Evolutionary conservation across 352 stramenopile genomes (phyloP).

Genomic region (Pythium sp.): DNA sequence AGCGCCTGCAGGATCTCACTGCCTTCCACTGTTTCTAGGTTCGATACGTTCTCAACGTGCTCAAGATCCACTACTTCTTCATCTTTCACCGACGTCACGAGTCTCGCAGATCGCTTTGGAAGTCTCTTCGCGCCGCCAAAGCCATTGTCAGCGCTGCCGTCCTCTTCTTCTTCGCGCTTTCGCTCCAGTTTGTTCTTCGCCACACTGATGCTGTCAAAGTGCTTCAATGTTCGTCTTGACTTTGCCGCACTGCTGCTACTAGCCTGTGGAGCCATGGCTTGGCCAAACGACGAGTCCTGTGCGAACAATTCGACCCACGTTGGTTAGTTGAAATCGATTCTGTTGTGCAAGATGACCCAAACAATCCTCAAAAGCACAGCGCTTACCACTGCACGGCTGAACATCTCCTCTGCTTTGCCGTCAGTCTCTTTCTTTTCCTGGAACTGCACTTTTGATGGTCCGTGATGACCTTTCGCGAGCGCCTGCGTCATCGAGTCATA

Average conservation of each 20-base stretch:
- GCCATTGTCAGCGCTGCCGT: conserved; percentile 7
- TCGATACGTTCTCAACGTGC: conserved; percentile 28
- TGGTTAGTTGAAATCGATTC: not conserved
- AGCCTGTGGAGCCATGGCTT: not conserved
- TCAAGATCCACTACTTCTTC: conserved; percentile 50
- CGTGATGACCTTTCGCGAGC: not conserved
- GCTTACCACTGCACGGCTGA: conserved; percentile 14
- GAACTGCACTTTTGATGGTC: not conserved
- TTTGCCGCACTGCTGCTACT: not conserved
- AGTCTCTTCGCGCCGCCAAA: conserved; percentile 1
- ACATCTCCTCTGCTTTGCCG: conserved; percentile 13
- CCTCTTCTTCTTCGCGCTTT: conserved; percentile 14
- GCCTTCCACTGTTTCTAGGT: conserved; percentile 64
- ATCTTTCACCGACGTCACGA: conserved; percentile 18
- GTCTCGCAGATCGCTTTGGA: conserved; percentile 10
- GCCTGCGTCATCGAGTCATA: conserved; percentile 13
- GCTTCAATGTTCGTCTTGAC: conserved; percentile 8
- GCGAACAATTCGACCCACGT: not conserved
- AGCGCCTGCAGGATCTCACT: conserved; percentile 55
- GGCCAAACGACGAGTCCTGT: conserved; percentile 10
- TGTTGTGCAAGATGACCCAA: not conserved
- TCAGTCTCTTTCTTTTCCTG: not conserved
- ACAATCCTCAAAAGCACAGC: not conserved
- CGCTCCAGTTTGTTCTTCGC: conserved; percentile 13
- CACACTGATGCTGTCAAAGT: conserved; percentile 22